A percentile compares a stretch with the other conserved stretches of the same genome.
Evolutionary conservation across 2,329 filamentous ascomycete genomes (phyloP).

Genomic region (Thelonectria discophora): DNA sequence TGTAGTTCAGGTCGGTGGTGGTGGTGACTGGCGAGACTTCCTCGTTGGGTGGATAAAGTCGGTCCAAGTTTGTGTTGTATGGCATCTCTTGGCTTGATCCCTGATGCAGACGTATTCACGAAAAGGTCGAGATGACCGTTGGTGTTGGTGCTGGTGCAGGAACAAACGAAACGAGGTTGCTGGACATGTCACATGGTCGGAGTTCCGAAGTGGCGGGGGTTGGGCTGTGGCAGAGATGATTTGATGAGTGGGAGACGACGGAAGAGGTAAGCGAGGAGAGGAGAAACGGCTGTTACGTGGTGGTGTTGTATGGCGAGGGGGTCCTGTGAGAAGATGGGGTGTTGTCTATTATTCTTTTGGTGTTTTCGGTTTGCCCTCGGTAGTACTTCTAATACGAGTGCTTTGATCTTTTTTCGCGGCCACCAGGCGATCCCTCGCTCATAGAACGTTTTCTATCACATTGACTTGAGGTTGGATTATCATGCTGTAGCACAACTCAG

Average conservation of each 20-base stretch:
- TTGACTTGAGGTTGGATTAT: too few species aligned
- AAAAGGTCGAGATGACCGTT: neutral
- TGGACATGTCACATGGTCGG: constrained; percentile 3
- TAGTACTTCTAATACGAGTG: neutral
- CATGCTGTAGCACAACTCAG: neutral
- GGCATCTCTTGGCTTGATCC: constrained; percentile 10
- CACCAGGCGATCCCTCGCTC: neutral
- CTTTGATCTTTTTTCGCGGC: neutral
- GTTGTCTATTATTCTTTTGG: neutral
- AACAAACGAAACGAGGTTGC: neutral
- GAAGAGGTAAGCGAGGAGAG: constrained; percentile 12
- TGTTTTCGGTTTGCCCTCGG: neutral
- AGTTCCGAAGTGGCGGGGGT: neutral
- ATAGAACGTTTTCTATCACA: too few species aligned
- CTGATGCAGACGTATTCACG: constrained; percentile 7
- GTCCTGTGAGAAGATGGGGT: neutral
- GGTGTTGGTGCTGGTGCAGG: neutral
- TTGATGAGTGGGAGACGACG: neutral
- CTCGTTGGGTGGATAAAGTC: constrained; percentile 11
- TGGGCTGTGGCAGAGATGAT: neutral
- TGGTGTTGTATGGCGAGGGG: neutral
- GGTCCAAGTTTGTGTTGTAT: neutral
- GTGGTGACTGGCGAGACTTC: neutral
- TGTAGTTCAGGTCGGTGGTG: constrained; percentile 26
- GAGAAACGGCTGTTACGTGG: constrained; percentile 5